Percentiles rank a stretch among this genome's conserved stretches.
Conservation (phyloP, 768 basidiomycete species). For the Tubosaeta brunneosetosa region DNA sequence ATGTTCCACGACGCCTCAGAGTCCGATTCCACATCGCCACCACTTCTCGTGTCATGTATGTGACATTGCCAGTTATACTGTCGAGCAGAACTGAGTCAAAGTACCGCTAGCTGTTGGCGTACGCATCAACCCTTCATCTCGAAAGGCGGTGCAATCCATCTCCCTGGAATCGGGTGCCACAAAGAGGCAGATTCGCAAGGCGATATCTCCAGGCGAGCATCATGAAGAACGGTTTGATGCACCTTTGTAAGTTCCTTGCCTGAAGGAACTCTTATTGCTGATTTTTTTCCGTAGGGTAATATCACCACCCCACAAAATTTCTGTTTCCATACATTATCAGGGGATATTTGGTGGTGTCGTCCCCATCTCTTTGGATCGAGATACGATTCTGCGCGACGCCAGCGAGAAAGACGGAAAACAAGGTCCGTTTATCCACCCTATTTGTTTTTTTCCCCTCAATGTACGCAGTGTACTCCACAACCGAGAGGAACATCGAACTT, state of each 20-base stretch:
- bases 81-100: background rate
- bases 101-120: background rate
- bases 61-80: background rate
- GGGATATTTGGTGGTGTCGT: background rate
- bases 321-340: background rate
- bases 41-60: background rate
- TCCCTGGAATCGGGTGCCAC: background rate
- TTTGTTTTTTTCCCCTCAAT: background rate
- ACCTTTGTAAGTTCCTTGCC: background rate
- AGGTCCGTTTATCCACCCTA: background rate
- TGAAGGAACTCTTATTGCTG: background rate
- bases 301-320: background rate
- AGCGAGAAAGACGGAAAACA: background rate
- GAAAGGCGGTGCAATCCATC: background rate
- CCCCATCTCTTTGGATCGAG: background rate
- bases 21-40: background rate
- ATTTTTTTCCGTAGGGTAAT: background rate
- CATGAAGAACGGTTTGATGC: background rate
- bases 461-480: background rate
- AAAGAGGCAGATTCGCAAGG: background rate
- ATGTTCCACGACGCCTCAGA: background rate
- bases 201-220: background rate
- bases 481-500: background rate
- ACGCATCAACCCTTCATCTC: background rate
- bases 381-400: background rate